phyloP scores from a whole-genome alignment of 352 stramenopile genomes.

The Thalassiosira livingstoniorum region DNA sequence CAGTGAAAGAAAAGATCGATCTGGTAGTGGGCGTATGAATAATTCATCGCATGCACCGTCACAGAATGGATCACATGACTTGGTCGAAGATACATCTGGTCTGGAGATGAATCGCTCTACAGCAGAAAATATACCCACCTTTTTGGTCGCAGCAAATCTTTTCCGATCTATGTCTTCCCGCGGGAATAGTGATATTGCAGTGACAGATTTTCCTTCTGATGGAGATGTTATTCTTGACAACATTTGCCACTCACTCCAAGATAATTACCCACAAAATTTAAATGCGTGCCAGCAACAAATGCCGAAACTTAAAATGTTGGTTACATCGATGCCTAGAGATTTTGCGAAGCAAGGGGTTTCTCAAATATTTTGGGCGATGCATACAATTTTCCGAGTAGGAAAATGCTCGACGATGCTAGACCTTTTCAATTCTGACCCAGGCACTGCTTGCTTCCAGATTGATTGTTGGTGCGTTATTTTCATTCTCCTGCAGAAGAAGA shows the following conservation, averaged over 20 bases:
- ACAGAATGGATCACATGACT: not conserved
- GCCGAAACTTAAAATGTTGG: conserved; percentile 10
- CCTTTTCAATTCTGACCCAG: conserved; percentile 32
- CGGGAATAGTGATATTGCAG: not conserved
- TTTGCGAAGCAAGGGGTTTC: conserved; percentile 33
- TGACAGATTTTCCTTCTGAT: not conserved
- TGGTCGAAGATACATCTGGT: not conserved
- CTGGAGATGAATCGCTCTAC: not conserved
- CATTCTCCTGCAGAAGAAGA: conserved; percentile 34
- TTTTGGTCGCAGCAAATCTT: no score
- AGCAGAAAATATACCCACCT: no score
- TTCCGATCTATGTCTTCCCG: no score
- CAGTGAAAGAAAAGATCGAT: not conserved
- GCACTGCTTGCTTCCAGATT: conserved; percentile 47
- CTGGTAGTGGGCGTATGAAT: not conserved
- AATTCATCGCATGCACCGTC: not conserved
- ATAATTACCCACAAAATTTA: conserved; percentile 38
- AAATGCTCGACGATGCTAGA: conserved; percentile 58
- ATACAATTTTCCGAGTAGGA: conserved; percentile 40
- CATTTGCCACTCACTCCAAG: conserved; percentile 33
- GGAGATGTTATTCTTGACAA: not conserved
- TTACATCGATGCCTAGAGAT: conserved; percentile 3
- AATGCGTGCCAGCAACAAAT: conserved; percentile 15
- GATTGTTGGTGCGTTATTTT: conserved; percentile 58
- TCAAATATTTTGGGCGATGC: conserved; percentile 40